phyloP scores from a whole-genome alignment of 2,329 filamentous ascomycete species.

The Dactylellina cionopaga region DNA sequence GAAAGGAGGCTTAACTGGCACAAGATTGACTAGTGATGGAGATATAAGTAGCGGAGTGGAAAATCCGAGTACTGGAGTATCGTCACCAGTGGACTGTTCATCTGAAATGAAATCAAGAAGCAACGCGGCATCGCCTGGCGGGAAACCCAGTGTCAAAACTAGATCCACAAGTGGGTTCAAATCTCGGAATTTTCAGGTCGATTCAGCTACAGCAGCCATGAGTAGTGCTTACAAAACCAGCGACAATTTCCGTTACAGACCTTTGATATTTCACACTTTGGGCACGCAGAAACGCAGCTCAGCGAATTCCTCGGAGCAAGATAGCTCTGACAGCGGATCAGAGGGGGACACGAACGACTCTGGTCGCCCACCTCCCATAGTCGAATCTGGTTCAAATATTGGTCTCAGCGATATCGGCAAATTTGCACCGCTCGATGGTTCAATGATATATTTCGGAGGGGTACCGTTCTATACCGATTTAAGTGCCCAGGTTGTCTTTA shows the following conservation, averaged over 20 bases:
- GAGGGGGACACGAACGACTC: conserved; percentile 25
- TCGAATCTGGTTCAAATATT: conserved; percentile 38
- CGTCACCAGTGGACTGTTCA: conserved; percentile 60
- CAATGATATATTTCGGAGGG: conserved; percentile 84
- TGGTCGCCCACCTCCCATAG: conserved; percentile 36
- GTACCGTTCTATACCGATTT: conserved; percentile 83
- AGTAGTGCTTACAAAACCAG: conserved; percentile 1
- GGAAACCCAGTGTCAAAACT: conserved; percentile 54
- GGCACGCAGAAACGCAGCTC: conserved; percentile 31
- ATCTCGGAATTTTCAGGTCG: conserved; percentile 36
- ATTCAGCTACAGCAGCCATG: not conserved
- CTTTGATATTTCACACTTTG: conserved; percentile 35
- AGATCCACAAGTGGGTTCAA: conserved; percentile 40
- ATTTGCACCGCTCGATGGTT: conserved; percentile 63
- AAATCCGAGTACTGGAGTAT: conserved; percentile 63
- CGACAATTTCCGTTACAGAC: conserved; percentile 37
- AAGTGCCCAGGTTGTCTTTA: conserved; percentile 64
- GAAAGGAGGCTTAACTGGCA: conserved; percentile 75
- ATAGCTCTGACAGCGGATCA: conserved; percentile 31
- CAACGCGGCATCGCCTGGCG: conserved; percentile 61
- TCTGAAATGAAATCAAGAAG: conserved; percentile 59
- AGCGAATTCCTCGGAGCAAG: conserved; percentile 27
- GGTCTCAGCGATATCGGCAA: conserved; percentile 33
- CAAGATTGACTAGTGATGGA: conserved; percentile 72
- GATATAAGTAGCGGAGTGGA: conserved; percentile 64